Base-by-base conservation (phyloP, 805 yeast species). In the Candida maris region DNA sequence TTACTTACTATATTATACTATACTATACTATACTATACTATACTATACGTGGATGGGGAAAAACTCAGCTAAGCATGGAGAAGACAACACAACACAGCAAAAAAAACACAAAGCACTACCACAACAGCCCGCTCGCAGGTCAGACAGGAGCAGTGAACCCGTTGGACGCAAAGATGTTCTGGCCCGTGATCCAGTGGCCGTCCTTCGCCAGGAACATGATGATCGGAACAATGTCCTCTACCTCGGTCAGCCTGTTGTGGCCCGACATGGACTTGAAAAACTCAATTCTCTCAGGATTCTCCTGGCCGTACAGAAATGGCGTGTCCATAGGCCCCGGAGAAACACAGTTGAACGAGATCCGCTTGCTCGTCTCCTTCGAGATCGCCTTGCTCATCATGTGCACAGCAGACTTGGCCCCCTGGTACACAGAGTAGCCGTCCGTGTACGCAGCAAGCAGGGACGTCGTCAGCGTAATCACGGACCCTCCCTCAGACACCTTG, bases 241-340 rank as follows among this genome's bases (percentile, higher is more conserved):
- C 63, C 48, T 76, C 68, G 15, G 85, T 79, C 42, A 80, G 65
- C 60, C 81, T 66, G 30, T 67, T 61, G 26, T 64, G 63, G 34
- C 70, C 44, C 12, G 72, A 72, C 42, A 61, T 68, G n/a, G 75
- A 60, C 60, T 77, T 78, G 63, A 70, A 76, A 54, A 59, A 79
- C 20, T 61, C 77, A 38, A 79, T 67, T 39, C 72, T 71, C 21
- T 67, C 74, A 12, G 65, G 58, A 17, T 67, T 63, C 57, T 79
- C 85, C 58, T 75, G 80, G 13, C 76, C 75, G 49, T 78, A 77
- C 55, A 80, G 65, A 61, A 77, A 76, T 42, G 81, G 81, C 7
- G 83, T 77, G 49, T 75, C 80, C 81, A 76, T 76, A 37, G 82
- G 81, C 34, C 81, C 82, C 32, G 81, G 82, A 3, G 82, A 79